A percentile compares a stretch with the other conserved stretches of the same genome.
Evolutionary conservation across 352 stramenopile genomes (phyloP).

Genomic region (Phytophthora parvispora): DNA sequence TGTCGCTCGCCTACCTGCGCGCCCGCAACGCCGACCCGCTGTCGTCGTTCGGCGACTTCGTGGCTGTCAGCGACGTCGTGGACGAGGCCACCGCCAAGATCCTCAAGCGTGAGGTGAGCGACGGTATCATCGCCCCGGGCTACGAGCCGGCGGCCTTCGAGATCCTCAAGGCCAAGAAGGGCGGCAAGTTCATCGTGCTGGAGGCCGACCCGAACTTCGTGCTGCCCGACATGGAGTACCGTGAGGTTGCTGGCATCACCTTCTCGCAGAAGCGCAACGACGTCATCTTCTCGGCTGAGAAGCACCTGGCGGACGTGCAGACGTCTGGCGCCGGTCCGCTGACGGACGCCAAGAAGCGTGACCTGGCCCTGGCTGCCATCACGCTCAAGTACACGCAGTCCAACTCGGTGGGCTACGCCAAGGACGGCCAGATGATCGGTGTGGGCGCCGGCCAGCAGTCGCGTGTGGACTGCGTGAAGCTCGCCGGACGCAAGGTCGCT

Average conservation of each 20-base stretch:
- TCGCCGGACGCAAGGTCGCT: slow-evolving; percentile 98
- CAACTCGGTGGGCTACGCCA: slow-evolving; percentile 99
- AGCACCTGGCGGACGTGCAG: slow-evolving; percentile 95
- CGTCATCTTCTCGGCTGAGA: slow-evolving; percentile 92
- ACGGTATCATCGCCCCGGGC: slow-evolving; percentile 99
- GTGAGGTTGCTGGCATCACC: slow-evolving; percentile 98
- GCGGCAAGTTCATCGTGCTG: slow-evolving; percentile 99
- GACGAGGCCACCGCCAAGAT: slow-evolving; percentile 99
- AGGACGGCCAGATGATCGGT: slow-evolving; percentile 99
- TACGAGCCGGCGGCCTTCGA: slow-evolving; percentile 98
- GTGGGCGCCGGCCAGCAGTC: slow-evolving; percentile 99
- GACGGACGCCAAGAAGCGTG: slow-evolving; percentile 94
- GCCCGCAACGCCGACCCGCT: slow-evolving; percentile 99
- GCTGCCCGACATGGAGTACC: slow-evolving; percentile 97
- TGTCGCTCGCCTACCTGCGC: slow-evolving; percentile 98
- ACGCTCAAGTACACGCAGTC: slow-evolving; percentile 99
- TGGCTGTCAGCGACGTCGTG: slow-evolving; percentile 98
- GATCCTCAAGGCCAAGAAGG: slow-evolving; percentile 99
- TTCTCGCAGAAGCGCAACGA: slow-evolving; percentile 99
- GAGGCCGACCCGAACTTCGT: slow-evolving; percentile 95
- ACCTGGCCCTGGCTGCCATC: slow-evolving; percentile 99
- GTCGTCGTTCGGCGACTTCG: slow-evolving; percentile 99
- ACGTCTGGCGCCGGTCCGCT: slow-evolving; percentile 91
- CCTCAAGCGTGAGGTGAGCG: slow-evolving; percentile 99
- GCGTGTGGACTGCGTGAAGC: slow-evolving; percentile 99